Conservation (phyloP, 2,329 filamentous ascomycete species). For the Xylariaceae sp. region DNA sequence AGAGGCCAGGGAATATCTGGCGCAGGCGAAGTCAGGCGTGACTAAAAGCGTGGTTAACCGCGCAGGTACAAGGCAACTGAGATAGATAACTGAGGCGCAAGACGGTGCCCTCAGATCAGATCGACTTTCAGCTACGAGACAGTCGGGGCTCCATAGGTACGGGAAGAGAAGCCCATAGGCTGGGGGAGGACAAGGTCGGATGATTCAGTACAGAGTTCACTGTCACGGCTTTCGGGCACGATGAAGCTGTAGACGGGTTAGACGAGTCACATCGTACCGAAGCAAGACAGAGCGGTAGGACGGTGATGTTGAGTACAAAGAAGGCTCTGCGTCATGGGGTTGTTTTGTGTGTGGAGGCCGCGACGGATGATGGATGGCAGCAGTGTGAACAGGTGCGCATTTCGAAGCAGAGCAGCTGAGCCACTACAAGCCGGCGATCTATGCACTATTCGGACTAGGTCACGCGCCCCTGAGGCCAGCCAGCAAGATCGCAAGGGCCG, state of each 20-base stretch:
- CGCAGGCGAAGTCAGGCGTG: not conserved
- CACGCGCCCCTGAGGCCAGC: conserved; percentile 6
- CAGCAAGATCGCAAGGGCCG: not conserved
- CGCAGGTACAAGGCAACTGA: not conserved
- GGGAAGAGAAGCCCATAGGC: conserved; percentile 10
- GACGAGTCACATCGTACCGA: conserved; percentile 23
- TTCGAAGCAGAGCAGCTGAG: conserved; percentile 15
- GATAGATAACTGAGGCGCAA: not conserved
- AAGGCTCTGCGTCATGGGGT: conserved; percentile 21
- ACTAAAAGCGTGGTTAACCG: not conserved
- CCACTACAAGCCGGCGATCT: conserved; percentile 14
- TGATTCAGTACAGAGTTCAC: conserved; percentile 14
- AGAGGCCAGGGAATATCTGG: conserved; percentile 1
- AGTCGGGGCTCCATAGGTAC: conserved; percentile 17
- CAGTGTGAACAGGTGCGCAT: not conserved
- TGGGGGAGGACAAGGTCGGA: conserved; percentile 9
- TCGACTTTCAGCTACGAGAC: conserved; percentile 10
- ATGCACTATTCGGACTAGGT: conserved; percentile 13
- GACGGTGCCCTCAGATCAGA: too few relatives aligned
- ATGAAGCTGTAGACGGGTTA: conserved; percentile 7
- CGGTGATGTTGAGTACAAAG: conserved; percentile 7
- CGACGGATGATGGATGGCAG: conserved; percentile 6
- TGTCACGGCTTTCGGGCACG: conserved; percentile 14
- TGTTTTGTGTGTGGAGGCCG: conserved; percentile 5
- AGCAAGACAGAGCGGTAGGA: conserved; percentile 11